A percentile compares a stretch with the other conserved stretches of the same genome.
phyloP scores from a whole-genome alignment of 306 rosid genomes.

The Delonix regia region DNA sequence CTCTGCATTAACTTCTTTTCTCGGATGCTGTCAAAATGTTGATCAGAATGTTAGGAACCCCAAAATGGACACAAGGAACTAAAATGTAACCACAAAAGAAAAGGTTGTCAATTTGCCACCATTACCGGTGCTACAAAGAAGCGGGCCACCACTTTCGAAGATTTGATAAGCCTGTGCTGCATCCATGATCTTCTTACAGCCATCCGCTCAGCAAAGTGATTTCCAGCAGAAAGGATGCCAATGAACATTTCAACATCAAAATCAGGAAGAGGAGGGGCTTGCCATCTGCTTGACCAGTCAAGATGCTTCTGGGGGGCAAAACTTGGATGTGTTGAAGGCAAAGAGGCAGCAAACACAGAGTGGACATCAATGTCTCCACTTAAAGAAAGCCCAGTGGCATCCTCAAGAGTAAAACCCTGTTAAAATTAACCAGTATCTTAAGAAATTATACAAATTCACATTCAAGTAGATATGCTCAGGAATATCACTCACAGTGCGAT shows the following conservation, averaged over 20 bases:
- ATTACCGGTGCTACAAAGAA: conserved; percentile 95
- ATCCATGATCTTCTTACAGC: conserved; percentile 96
- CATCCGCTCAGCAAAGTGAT: conserved; percentile 97
- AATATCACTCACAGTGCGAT: conserved; percentile 79
- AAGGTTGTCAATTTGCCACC: conserved; percentile 3
- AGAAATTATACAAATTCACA: conserved; percentile 26
- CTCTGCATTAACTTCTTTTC: conserved; percentile 72
- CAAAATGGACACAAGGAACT: neutral
- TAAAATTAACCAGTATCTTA: conserved; percentile 22
- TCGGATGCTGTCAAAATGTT: conserved; percentile 61
- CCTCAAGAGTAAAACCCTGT: conserved; percentile 96
- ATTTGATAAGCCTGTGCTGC: conserved; percentile 74
- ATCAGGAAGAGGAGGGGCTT: conserved; percentile 62
- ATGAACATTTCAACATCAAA: conserved; percentile 68
- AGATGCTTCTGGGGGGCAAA: conserved; percentile 77
- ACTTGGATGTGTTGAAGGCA: conserved; percentile 88
- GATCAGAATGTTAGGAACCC: conserved; percentile 37
- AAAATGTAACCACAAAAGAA: conserved; percentile 23
- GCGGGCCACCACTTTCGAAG: conserved; percentile 84
- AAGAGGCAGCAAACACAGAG: conserved; percentile 80
- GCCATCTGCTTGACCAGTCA: conserved; percentile 75
- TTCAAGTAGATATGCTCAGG: conserved; percentile 25
- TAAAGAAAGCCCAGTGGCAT: conserved; percentile 84
- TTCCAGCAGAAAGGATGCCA: conserved; percentile 97
- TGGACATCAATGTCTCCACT: conserved; percentile 75